A percentile compares a stretch with the other conserved stretches of the same genome.
phyloP scores from a whole-genome alignment of 371 early-diverging fungal genomes.

The Thermomucor indicae-seudaticae region DNA sequence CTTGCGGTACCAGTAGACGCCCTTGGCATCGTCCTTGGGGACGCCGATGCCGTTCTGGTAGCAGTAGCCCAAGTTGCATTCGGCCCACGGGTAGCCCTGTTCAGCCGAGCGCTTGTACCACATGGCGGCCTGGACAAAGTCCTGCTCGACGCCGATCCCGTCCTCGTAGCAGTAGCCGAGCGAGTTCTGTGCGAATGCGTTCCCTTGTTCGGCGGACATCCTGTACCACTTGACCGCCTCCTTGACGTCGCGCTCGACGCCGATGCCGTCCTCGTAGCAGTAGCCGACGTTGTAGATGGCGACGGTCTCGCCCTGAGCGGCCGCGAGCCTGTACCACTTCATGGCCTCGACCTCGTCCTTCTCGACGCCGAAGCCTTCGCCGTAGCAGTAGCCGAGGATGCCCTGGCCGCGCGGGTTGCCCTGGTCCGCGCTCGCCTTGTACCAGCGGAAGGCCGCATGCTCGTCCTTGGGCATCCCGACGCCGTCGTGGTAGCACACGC shows the following conservation, averaged over 20 bases:
- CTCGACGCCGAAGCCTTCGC: slow-evolving; percentile 77
- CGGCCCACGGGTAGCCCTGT: slow-evolving; percentile 51
- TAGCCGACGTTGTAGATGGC: slow-evolving; percentile 83
- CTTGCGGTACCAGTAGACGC: slow-evolving; percentile 61
- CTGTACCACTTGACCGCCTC: slow-evolving; percentile 77
- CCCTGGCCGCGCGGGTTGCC: slow-evolving; percentile 66
- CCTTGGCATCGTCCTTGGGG: slow-evolving; percentile 51
- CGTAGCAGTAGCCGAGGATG: slow-evolving; percentile 71
- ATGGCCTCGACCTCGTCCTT: slow-evolving; percentile 67
- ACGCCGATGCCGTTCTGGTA: slow-evolving; percentile 84
- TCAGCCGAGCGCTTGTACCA: slow-evolving; percentile 77
- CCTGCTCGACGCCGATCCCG: slow-evolving; percentile 65
- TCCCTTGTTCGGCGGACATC: slow-evolving; percentile 70
- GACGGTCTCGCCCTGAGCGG: slow-evolving; percentile 62
- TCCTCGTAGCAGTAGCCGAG: slow-evolving; percentile 80
- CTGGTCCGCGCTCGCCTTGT: slow-evolving; percentile 61
- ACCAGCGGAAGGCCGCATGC: slow-evolving; percentile 57
- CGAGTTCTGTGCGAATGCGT: slow-evolving; percentile 78
- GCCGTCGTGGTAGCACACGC: slow-evolving; percentile 74
- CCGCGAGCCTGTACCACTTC: slow-evolving; percentile 66
- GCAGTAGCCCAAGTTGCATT: slow-evolving; percentile 58
- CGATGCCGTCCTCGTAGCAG: slow-evolving; percentile 82
- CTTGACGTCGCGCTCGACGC: slow-evolving; percentile 57
- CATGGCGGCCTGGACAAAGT: slow-evolving; percentile 33
- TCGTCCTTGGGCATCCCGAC: slow-evolving; percentile 57